Evolutionary conservation across 2,329 filamentous ascomycete species (phyloP).

Genomic region (Diplodia corticola): DNA sequence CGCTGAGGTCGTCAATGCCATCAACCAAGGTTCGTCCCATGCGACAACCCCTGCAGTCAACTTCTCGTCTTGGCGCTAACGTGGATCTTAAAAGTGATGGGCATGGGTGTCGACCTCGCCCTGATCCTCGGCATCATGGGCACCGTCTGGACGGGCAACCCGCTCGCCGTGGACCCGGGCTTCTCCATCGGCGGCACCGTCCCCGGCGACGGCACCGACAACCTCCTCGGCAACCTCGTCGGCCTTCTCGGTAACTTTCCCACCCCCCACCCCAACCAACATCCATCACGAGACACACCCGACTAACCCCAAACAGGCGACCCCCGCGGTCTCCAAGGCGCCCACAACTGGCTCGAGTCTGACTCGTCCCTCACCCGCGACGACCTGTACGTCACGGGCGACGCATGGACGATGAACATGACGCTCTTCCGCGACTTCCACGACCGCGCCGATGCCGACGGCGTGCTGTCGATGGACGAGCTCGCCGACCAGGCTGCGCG

Average conservation of each 20-base stretch:
- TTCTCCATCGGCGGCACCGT: slow-evolving; percentile 28
- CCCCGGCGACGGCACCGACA: slow-evolving; percentile 36
- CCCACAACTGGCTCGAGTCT: slow-evolving; percentile 58
- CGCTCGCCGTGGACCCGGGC: slow-evolving; percentile 50
- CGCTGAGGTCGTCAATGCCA: slow-evolving; percentile 11
- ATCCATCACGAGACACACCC: slow-evolving; percentile 18
- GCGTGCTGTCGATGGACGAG: slow-evolving; percentile 31
- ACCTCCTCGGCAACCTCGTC: slow-evolving; percentile 39
- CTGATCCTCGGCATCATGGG: slow-evolving; percentile 37
- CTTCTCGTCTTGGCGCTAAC: background rate
- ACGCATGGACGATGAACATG: slow-evolving; percentile 55
- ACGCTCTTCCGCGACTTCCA: slow-evolving; percentile 53
- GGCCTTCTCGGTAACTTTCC: slow-evolving; percentile 44
- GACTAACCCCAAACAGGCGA: slow-evolving; percentile 32
- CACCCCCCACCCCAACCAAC: background rate
- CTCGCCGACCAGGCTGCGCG: slow-evolving; percentile 31
- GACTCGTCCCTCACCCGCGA: slow-evolving; percentile 56
- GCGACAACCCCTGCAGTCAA: background rate
- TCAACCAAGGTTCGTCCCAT: slow-evolving; percentile 10
- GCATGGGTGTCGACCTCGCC: slow-evolving; percentile 32
- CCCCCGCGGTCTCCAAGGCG: slow-evolving; percentile 52
- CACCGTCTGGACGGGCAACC: slow-evolving; percentile 45
- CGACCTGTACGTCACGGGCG: slow-evolving; percentile 54
- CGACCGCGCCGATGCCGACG: slow-evolving; percentile 28
- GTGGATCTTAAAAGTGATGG: slow-evolving; percentile 25